Base-by-base conservation (phyloP, 495 filamentous ascomycete genomes). In the Aspergillus taichungensis region DNA sequence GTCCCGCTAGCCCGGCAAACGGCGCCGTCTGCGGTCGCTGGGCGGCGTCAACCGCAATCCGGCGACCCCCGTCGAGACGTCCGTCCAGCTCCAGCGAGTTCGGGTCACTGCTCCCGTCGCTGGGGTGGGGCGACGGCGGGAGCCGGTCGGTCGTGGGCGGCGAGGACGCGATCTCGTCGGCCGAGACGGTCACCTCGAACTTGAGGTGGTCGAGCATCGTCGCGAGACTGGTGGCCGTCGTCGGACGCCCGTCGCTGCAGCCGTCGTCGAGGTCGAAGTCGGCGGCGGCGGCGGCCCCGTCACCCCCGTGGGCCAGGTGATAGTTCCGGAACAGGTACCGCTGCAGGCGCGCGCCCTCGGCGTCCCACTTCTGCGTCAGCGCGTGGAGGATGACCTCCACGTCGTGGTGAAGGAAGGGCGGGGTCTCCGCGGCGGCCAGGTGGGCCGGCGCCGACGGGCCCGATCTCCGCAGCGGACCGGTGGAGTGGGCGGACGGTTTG, bases 281-380 rank as follows among this genome's bases (percentile, higher is more conserved):
- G 1, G 8, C 46, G 36, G 41, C 14, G 36, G 41, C 14, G 8
- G 31, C 41, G 30, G 13, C 42, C 6, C 57, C 61, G 10, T 58
- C 55, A 29, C 68, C 47, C 8, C 73, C 74, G 36, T 78, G 59
- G 1, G 69, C 69, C 9, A 83, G 49, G 37, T 78, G 73, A 54
- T 72, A 77, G 55, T 86, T 87, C 8, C 83, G 74, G 28, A 68
- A 62, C 12, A 86, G 70, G 50, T 80, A 84, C 41, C 71, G 63
- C 12, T 71, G 63, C 30, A 85, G 55, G 24, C 79, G 73, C 30
- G 64, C 62, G 13, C 74, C 64, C 55, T 86, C 79, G 5, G 63
- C 56, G 28, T 80, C 74, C 83, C 83, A 87, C 55, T 76, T 79
- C 13, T 73, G 71, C 37, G 73, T 71, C 31, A 87, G 54, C 0